A percentile compares a stretch with the other conserved stretches of the same genome.
phyloP scores from a whole-genome alignment of 2,329 filamentous ascomycete species.

The Aspergillus pseudoviridinutans region DNA sequence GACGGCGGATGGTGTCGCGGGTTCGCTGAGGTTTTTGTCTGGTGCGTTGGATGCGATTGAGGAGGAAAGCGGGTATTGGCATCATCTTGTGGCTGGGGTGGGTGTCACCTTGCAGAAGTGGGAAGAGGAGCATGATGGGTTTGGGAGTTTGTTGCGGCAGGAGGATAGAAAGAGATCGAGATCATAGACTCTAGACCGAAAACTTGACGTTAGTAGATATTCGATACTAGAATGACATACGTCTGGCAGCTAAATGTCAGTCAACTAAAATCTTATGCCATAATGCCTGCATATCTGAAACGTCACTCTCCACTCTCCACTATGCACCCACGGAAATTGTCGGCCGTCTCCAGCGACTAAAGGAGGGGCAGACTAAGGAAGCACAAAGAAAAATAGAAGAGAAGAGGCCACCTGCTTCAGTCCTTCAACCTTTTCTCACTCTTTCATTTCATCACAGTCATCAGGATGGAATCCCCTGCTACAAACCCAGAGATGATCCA shows the following conservation, averaged over 20 bases:
- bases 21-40: neutral
- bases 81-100: conserved; percentile 1
- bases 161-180: neutral
- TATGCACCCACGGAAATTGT: neutral
- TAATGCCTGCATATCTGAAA: neutral
- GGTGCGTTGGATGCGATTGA: neutral
- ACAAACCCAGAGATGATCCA: conserved; percentile 2
- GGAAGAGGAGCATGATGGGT: neutral
- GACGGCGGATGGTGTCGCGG: neutral
- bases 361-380: neutral
- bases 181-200: neutral
- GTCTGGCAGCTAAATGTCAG: no score
- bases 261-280: neutral
- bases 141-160: neutral
- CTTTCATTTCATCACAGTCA: neutral
- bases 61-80: neutral
- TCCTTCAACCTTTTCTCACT: no score
- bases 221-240: neutral
- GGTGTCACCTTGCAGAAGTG: neutral
- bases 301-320: neutral
- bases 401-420: no score
- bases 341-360: neutral
- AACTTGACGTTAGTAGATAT: neutral
- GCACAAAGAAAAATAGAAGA: no score
- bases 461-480: neutral